Evolutionary conservation across 169 alveolate species (phyloP).

Genomic region (Babesia bigemina): DNA sequence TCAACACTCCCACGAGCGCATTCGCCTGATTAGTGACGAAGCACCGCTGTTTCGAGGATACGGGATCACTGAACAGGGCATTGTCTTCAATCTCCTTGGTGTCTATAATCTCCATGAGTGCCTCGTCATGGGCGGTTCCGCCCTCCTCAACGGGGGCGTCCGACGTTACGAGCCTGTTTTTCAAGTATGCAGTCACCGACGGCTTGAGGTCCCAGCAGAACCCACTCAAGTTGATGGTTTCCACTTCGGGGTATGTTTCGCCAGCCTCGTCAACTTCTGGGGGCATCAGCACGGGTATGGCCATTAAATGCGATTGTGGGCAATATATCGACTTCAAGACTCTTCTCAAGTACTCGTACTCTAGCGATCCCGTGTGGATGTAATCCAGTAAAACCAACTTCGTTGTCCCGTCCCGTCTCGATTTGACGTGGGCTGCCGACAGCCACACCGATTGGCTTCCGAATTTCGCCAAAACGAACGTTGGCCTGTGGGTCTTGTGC

Average conservation of each 20-base stretch:
- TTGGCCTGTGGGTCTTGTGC: conserved; percentile 15
- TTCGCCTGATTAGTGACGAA: conserved; percentile 38
- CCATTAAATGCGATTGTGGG: background rate
- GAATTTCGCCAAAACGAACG: conserved; percentile 28
- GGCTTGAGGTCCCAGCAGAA: conserved; percentile 44
- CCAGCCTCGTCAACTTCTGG: background rate
- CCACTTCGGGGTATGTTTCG: background rate
- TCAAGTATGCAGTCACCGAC: conserved; percentile 7
- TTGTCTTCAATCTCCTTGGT: background rate
- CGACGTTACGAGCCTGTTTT: conserved; percentile 2
- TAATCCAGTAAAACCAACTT: conserved; percentile 31
- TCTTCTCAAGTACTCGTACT: conserved; percentile 47
- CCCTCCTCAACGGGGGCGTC: background rate
- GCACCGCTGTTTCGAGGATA: no score
- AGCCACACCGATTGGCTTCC: conserved; percentile 52
- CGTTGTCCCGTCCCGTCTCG: background rate
- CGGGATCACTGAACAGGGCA: background rate
- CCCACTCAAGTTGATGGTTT: conserved; percentile 14
- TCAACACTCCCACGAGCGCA: conserved; percentile 20
- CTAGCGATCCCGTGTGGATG: conserved; percentile 24
- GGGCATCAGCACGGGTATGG: background rate
- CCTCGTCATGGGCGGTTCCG: background rate
- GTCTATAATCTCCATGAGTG: background rate
- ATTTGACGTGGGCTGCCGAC: conserved; percentile 3
- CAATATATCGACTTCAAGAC: conserved; percentile 31